Percentiles rank a stretch among this genome's conserved stretches.
Conservation (phyloP, 257 asterid genomes). For the Ehretia macrophylla region DNA sequence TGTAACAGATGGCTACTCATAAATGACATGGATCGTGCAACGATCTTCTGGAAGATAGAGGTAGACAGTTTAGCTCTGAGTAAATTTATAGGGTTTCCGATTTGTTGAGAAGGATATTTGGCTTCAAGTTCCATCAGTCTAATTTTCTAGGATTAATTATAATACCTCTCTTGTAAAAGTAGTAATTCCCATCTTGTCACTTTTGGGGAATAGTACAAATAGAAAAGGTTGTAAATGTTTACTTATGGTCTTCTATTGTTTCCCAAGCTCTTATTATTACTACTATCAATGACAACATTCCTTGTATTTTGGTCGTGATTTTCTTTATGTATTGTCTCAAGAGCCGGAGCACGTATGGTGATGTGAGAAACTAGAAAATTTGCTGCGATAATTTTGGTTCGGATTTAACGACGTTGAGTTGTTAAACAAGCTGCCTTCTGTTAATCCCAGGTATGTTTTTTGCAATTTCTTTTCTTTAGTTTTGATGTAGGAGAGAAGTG, state of each 20-base stretch:
- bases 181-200: not conserved
- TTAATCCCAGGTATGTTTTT: too few species aligned
- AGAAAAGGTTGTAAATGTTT: not conserved
- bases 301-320: too few species aligned
- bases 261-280: not conserved
- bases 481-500: too few species aligned
- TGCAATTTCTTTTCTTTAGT: too few species aligned
- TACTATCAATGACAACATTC: not conserved
- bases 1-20: not conserved
- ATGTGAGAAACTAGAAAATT: too few species aligned
- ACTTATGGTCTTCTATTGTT: not conserved
- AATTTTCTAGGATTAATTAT: not conserved
- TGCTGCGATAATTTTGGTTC: too few species aligned
- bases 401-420: too few species aligned
- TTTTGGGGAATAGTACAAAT: not conserved
- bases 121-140: not conserved
- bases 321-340: too few species aligned
- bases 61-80: not conserved
- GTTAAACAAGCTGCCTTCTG: too few species aligned
- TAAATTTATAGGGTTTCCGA: not conserved
- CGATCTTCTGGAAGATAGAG: not conserved
- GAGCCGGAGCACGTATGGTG: too few species aligned
- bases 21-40: not conserved
- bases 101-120: not conserved
- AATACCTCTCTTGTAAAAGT: not conserved